A percentile compares a stretch with the other conserved stretches of the same genome.
These are phyloP conservation scores for Russula virescens DNA, from an alignment of 768 basidiomycete genomes.

Conservation along the genomic window DNA sequence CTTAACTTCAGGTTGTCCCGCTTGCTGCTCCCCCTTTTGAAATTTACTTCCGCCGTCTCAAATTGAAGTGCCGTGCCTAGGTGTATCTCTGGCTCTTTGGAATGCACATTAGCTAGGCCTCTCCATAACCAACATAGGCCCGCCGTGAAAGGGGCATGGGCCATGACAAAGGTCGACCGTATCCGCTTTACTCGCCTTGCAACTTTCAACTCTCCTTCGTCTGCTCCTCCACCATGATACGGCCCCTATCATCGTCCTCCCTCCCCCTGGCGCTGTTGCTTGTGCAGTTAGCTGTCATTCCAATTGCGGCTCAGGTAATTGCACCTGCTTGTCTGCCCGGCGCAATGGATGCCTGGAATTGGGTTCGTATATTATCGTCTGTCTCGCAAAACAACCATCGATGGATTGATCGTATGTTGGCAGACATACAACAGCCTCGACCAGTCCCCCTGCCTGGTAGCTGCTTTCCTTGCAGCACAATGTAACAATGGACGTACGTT, in stretches of 20 bases:
- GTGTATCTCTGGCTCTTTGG: too few species aligned
- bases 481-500: slow-evolving; percentile 3
- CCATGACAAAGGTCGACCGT: too few species aligned
- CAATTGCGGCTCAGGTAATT: background rate
- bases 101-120: too few species aligned
- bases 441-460: slow-evolving; percentile 7
- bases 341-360: background rate
- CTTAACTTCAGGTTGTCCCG: too few species aligned
- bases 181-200: too few species aligned
- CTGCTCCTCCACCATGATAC: background rate
- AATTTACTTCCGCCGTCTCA: too few species aligned
- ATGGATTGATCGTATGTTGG: background rate
- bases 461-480: slow-evolving; percentile 10
- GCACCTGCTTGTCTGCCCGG: slow-evolving; percentile 3
- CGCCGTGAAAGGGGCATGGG: too few species aligned
- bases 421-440: slow-evolving; percentile 13
- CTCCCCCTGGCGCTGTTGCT: background rate
- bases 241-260: background rate
- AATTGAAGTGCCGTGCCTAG: too few species aligned
- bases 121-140: too few species aligned
- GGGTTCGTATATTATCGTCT: background rate
- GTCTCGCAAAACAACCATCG: background rate
- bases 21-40: too few species aligned
- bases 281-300: background rate
- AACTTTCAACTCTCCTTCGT: too few species aligned